A percentile compares a stretch with the other conserved stretches of the same genome.
Conservation (phyloP, 202 grass and related monocot species). For the Schoenoplectus triqueter region DNA sequence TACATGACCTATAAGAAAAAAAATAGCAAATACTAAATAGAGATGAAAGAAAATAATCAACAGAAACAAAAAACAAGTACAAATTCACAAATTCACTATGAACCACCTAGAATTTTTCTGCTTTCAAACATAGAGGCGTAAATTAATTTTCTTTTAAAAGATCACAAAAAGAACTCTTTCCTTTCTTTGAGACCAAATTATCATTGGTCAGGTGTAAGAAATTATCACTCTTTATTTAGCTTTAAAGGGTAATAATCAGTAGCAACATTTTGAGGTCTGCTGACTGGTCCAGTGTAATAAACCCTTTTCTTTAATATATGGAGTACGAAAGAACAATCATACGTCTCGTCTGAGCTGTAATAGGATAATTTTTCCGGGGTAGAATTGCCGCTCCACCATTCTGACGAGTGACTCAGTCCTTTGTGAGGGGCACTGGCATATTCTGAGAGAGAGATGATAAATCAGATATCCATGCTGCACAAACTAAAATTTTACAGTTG, state of each 20-base stretch:
- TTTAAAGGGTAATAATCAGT: conserved; percentile 32
- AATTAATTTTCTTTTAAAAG: neutral
- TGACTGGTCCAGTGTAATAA: neutral
- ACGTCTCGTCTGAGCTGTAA: conserved; percentile 35
- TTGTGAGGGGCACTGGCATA: conserved; percentile 44
- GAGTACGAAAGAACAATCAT: conserved; percentile 40
- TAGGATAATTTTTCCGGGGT: conserved; percentile 39
- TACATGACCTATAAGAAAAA: conserved; percentile 39
- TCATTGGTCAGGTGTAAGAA: conserved; percentile 34
- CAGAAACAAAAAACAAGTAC: neutral
- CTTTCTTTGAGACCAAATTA: conserved; percentile 53
- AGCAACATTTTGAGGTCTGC: too few species aligned
- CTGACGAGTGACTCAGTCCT: conserved; percentile 47
- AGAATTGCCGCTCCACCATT: conserved; percentile 43
- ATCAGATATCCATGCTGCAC: conserved; percentile 34
- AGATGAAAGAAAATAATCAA: conserved; percentile 21
- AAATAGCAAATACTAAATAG: conserved; percentile 8
- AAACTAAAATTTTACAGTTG: too few species aligned
- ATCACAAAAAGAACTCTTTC: neutral
- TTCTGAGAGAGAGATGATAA: conserved; percentile 44
- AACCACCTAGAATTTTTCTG: neutral
- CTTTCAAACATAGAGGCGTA: neutral
- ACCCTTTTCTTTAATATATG: conserved; percentile 4
- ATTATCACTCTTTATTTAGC: conserved; percentile 39
- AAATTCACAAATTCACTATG: neutral